Conservation (phyloP, 169 alveolate species). For the Plasmodium sp. region DNA sequence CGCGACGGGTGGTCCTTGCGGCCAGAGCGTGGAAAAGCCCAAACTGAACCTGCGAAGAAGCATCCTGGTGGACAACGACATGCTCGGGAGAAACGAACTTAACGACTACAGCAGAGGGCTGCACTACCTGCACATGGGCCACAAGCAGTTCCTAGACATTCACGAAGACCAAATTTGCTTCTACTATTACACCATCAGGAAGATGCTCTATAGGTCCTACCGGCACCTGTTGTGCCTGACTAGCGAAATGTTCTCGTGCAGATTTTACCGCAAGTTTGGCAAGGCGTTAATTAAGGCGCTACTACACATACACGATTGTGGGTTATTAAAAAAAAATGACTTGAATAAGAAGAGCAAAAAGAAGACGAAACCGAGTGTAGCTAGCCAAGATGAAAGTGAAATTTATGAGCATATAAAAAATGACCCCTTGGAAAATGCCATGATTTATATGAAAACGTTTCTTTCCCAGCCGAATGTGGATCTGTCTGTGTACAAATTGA, state of each 20-base stretch:
- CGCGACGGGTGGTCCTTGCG: too few species aligned
- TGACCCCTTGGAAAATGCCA: constrained; percentile 49
- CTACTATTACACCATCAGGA: constrained; percentile 51
- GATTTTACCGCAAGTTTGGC: constrained; percentile 64
- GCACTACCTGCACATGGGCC: constrained; percentile 35
- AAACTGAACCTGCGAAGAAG: constrained; percentile 26
- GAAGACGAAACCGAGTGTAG: constrained; percentile 9
- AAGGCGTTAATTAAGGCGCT: constrained; percentile 36
- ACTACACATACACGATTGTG: constrained; percentile 41
- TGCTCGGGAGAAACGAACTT: constrained; percentile 15
- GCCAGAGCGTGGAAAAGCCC: neutral
- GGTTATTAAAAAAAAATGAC: constrained; percentile 8
- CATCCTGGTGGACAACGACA: constrained; percentile 32
- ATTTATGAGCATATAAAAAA: constrained; percentile 55
- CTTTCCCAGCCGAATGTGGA: constrained; percentile 68
- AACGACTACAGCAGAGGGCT: constrained; percentile 49
- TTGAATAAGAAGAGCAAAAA: constrained; percentile 29
- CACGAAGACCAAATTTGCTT: constrained; percentile 69
- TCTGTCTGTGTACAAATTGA: constrained; percentile 5
- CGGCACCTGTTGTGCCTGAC: constrained; percentile 37
- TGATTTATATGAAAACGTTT: constrained; percentile 69
- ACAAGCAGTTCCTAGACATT: constrained; percentile 60
- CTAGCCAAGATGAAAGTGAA: constrained; percentile 28
- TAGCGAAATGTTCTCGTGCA: constrained; percentile 27
- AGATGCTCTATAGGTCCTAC: constrained; percentile 37